Conservation (phyloP, 129 eudicot genomes). For the Deinandra increscens region DNA sequence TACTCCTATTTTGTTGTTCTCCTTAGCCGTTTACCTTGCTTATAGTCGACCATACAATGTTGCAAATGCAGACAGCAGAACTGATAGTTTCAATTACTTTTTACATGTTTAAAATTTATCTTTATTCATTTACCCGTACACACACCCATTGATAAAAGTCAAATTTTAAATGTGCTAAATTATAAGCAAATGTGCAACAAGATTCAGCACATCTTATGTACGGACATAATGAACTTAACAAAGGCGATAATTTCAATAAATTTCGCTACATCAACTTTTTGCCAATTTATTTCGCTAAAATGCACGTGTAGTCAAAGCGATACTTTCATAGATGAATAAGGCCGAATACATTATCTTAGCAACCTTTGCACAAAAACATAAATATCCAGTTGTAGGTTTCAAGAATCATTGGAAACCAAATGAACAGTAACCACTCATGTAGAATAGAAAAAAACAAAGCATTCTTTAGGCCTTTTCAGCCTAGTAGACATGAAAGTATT, state of each 20-base stretch:
- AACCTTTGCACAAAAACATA: no score
- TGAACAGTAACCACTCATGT: no score
- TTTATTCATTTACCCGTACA: not conserved
- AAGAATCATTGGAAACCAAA: no score
- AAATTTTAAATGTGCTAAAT: not conserved
- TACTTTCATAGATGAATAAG: not conserved
- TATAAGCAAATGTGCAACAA: not conserved
- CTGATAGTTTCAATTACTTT: not conserved
- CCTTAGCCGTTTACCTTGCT: not conserved
- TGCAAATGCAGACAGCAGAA: not conserved
- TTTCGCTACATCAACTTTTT: not conserved
- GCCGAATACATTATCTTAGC: no score
- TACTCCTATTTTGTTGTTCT: not conserved
- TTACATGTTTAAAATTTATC: not conserved
- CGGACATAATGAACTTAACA: not conserved
- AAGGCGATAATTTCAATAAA: not conserved
- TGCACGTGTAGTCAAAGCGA: not conserved
- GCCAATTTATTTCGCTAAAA: not conserved
- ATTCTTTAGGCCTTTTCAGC: no score
- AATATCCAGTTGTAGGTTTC: no score
- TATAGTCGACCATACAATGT: constrained; percentile 12
- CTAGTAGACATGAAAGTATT: not conserved
- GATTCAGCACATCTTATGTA: not conserved
- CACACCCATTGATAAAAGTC: not conserved
- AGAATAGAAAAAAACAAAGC: no score